Evolutionary conservation across 257 asterid species (phyloP).

Genomic region (Jacaranda copaia): DNA sequence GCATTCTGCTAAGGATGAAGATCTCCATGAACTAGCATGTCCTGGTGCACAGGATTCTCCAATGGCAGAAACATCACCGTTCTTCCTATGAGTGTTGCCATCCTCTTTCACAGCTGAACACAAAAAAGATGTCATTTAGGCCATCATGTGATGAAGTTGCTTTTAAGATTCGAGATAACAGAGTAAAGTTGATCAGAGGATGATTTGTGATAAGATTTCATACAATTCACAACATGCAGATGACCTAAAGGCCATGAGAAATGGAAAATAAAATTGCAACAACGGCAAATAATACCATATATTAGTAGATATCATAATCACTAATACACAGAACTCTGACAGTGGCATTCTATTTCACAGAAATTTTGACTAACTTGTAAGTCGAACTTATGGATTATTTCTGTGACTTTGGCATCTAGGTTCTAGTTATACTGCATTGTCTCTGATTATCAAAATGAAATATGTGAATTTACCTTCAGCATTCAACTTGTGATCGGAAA

Average conservation of each 20-base stretch:
- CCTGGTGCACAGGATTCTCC: slow-evolving; percentile 46
- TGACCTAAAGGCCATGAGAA: background rate
- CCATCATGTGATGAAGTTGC: background rate
- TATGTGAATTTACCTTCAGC: slow-evolving; percentile 43
- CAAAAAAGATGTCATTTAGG: background rate
- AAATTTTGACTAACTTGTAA: no score
- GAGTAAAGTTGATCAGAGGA: slow-evolving; percentile 11
- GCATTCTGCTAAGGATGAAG: slow-evolving; percentile 54
- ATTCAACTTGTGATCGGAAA: slow-evolving; percentile 43
- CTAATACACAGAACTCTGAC: no score
- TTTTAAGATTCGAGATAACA: background rate
- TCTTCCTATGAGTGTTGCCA: slow-evolving; percentile 31
- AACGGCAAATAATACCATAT: no score
- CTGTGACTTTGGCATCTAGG: no score
- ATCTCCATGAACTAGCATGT: slow-evolving; percentile 52
- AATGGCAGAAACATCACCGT: slow-evolving; percentile 34
- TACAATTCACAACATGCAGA: background rate
- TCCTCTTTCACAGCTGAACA: slow-evolving; percentile 52
- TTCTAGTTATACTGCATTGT: no score
- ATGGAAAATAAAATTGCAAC: no score
- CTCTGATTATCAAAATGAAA: no score
- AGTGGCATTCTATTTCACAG: no score
- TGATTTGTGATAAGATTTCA: background rate
- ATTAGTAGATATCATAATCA: no score
- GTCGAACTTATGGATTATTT: no score